Evolutionary conservation across 192 early-diverging fungal species (phyloP), one percentile per base, ranked within the genome.

Genomic region (Coemansia sp.): DNA sequence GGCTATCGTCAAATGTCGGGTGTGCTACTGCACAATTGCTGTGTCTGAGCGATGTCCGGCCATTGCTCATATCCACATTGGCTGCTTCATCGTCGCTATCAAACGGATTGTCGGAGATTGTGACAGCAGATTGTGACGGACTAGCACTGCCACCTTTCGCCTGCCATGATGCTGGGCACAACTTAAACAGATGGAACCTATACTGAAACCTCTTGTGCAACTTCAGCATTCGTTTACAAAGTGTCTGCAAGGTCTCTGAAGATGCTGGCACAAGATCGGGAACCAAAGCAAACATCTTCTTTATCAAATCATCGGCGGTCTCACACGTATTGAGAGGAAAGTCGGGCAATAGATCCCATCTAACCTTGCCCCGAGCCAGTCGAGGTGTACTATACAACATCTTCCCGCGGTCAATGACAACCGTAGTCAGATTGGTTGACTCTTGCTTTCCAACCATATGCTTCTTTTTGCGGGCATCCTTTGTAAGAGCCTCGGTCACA

Each of bases 101-200:
- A 6, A 51, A 45, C 58, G 51, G 71, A 69, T 41, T 54, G 40
- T 54, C 40, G 4, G 61, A 32, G 13, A 45, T 21, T 7, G 45
- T 60, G 45, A 18, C 51, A 32, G 52, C 19, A 49, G 41, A 59
- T 9, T 11, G 26, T 43, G 56, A 18, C n/a, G 36, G 22, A 0
- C 32, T n/a, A 61, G 54, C 37, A 5, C 43, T 18, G 47, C 60
- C 72, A 66, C 71, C 80, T 39, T 63, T 59, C 13, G 5, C 41
- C 65, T 84, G 82, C 82, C 79, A 82, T 42, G 78, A 67, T 5
- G 84, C 84, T 6, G 84, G 82, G 32, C 86, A 87, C 42, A 68
- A 52, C 46, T 68, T 63, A 21, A 79, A 84, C 48, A 87, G 57
- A 41, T 84, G 77, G 32, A 72, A 60, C 15, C 73, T 67, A 57